Conservation (phyloP, 345 rosid species). For the Euphorbia tirucalli region DNA sequence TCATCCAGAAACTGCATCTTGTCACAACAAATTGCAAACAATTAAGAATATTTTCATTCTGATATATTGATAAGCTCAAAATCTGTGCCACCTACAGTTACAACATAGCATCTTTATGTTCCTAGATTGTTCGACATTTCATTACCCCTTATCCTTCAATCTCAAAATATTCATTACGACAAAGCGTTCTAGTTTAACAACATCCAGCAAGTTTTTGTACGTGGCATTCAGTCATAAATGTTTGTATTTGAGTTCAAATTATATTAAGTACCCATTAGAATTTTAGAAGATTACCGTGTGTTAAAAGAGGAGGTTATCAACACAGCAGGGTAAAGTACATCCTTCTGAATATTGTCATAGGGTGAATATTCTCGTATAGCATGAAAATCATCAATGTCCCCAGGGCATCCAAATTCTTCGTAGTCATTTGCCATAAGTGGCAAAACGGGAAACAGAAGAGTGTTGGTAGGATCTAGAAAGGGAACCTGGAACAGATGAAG, state of each 20-base stretch:
- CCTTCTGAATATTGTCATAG: conserved; percentile 77
- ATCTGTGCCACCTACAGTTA: no score
- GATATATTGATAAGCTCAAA: neutral
- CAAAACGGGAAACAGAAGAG: conserved; percentile 74
- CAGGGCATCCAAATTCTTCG: conserved; percentile 92
- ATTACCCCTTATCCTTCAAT: neutral
- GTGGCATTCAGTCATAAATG: neutral
- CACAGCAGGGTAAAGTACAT: conserved; percentile 72
- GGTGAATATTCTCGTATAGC: conserved; percentile 77
- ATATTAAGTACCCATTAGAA: conserved; percentile 1
- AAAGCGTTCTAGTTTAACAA: no score
- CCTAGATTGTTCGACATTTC: neutral
- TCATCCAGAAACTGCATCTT: conserved; percentile 4
- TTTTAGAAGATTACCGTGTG: conserved; percentile 51
- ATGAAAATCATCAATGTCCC: conserved; percentile 67
- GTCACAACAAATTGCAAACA: neutral
- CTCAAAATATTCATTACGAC: neutral
- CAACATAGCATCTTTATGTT: neutral
- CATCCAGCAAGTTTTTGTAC: neutral
- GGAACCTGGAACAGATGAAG: conserved; percentile 59
- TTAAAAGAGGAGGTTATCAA: conserved; percentile 78
- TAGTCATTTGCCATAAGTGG: conserved; percentile 75
- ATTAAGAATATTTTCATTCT: neutral
- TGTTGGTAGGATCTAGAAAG: conserved; percentile 83
- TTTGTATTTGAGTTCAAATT: no score